These are phyloP conservation scores for Anisogramma anomala DNA, from an alignment of 2,329 filamentous ascomycete genomes.

Conservation along the genomic window DNA sequence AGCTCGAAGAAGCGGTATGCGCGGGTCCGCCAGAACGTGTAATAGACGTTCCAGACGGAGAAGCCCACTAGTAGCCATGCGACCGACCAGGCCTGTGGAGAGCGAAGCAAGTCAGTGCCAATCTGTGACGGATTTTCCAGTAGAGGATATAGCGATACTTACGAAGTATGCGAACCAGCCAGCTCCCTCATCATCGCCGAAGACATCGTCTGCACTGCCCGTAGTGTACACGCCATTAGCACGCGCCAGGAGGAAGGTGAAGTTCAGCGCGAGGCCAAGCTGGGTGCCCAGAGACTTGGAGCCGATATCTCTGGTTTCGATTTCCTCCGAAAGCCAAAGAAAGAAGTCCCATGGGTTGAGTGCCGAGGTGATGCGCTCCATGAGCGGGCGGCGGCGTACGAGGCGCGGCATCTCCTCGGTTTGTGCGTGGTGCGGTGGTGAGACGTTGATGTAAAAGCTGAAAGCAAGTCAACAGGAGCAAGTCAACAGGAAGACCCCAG, in stretches of 20 bases:
- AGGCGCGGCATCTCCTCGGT: constrained; percentile 52
- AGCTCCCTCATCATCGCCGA: constrained; percentile 54
- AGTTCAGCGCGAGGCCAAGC: constrained; percentile 64
- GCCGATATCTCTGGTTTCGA: constrained; percentile 86
- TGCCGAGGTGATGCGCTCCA: constrained; percentile 67
- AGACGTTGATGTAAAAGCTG: not conserved
- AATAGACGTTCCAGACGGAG: constrained; percentile 66
- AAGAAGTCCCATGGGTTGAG: constrained; percentile 83
- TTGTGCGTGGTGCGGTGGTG: not conserved
- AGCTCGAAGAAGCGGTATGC: constrained; percentile 88
- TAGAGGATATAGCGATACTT: constrained; percentile 21
- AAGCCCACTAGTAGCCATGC: constrained; percentile 57
- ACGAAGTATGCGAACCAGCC: constrained; percentile 53
- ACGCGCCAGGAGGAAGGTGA: constrained; percentile 69
- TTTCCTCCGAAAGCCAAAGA: constrained; percentile 83
- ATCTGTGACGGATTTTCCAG: not conserved
- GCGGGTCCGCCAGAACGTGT: constrained; percentile 69
- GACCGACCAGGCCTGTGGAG: constrained; percentile 50
- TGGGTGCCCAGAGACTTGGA: constrained; percentile 66
- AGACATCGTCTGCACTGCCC: constrained; percentile 64
- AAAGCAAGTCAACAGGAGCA: not conserved
- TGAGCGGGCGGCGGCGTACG: constrained; percentile 67
- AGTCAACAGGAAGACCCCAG: not conserved
- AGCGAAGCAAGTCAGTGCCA: constrained; percentile 6
- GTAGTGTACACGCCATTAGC: constrained; percentile 54